These are phyloP conservation scores for Astrephomene gubernaculifera DNA, from an alignment of 139 green algal species.

Conservation along the genomic window DNA sequence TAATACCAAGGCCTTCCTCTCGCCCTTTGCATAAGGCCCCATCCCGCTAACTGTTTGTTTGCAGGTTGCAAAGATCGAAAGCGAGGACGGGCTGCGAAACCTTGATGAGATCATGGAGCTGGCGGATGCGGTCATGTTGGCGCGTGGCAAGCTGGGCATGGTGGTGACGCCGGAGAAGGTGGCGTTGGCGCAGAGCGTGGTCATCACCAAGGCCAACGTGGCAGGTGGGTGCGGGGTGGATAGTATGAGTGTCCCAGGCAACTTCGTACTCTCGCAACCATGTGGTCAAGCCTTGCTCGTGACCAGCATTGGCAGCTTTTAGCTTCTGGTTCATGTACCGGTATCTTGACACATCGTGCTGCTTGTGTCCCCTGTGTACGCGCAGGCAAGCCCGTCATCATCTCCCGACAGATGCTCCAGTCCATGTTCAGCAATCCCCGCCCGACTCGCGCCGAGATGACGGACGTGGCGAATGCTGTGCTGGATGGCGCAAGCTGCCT, in stretches of 20 bases:
- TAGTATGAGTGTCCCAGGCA: no score
- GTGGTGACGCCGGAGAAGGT: constrained; percentile 71
- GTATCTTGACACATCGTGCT: no score
- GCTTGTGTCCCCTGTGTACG: not conserved
- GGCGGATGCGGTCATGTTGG: constrained; percentile 67
- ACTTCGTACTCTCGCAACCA: no score
- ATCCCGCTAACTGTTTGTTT: not conserved
- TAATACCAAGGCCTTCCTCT: no score
- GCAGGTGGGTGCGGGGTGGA: constrained; percentile 24
- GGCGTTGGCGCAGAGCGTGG: constrained; percentile 58
- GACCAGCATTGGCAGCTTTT: no score
- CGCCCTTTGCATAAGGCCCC: not conserved
- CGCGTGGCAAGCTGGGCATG: constrained; percentile 70
- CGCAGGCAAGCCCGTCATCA: constrained; percentile 66
- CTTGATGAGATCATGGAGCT: constrained; percentile 72
- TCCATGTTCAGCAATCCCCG: constrained; percentile 69
- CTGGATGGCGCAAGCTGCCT: constrained; percentile 67
- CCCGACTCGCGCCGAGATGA: constrained; percentile 76
- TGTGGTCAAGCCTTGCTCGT: no score
- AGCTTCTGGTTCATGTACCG: no score
- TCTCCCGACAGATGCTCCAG: constrained; percentile 68
- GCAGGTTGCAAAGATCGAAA: constrained; percentile 82
- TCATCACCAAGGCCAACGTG: constrained; percentile 64
- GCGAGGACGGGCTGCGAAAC: constrained; percentile 67
- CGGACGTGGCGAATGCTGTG: constrained; percentile 73